phyloP scores from a whole-genome alignment of 2,329 filamentous ascomycete species.

The Ophiocordyceps camponoti-saundersi region DNA sequence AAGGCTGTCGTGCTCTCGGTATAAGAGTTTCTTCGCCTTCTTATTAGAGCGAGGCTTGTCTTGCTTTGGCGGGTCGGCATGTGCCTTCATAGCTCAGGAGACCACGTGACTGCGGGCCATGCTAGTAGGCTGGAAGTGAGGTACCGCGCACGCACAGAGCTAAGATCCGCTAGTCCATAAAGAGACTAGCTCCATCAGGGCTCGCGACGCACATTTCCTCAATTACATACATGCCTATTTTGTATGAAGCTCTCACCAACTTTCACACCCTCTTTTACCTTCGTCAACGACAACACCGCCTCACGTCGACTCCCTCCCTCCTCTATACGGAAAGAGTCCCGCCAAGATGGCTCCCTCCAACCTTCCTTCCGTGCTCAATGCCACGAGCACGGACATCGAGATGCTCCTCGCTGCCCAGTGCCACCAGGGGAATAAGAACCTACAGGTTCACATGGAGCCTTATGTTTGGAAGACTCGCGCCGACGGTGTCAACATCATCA shows the following conservation, averaged over 20 bases:
- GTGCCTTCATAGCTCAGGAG: not conserved
- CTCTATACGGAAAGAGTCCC: slow-evolving; percentile 19
- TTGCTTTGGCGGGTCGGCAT: too few relatives aligned
- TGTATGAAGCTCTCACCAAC: slow-evolving; percentile 20
- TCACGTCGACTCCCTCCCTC: slow-evolving; percentile 9
- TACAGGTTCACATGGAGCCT: slow-evolving; percentile 98
- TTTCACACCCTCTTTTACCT: slow-evolving; percentile 22
- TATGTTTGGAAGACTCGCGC: slow-evolving; percentile 99
- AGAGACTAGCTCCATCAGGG: slow-evolving; percentile 14
- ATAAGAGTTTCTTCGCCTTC: too few relatives aligned
- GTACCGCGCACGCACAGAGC: not conserved
- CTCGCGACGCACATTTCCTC: slow-evolving; percentile 22
- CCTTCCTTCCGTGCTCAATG: slow-evolving; percentile 90
- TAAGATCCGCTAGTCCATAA: slow-evolving; percentile 7
- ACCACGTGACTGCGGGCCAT: not conserved
- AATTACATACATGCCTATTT: slow-evolving; percentile 8
- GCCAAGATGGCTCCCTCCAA: slow-evolving; percentile 89
- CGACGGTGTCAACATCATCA: slow-evolving; percentile 96
- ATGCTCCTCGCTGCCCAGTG: slow-evolving; percentile 93
- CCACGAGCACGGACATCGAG: slow-evolving; percentile 97
- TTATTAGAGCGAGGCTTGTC: too few relatives aligned
- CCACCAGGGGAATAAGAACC: slow-evolving; percentile 97
- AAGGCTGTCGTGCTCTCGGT: slow-evolving; percentile 3
- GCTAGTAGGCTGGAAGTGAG: not conserved
- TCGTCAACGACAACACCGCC: not conserved